A percentile compares a stretch with the other conserved stretches of the same genome.
phyloP scores from a whole-genome alignment of 768 basidiomycete species.

The Candolleomyces efflorescens region DNA sequence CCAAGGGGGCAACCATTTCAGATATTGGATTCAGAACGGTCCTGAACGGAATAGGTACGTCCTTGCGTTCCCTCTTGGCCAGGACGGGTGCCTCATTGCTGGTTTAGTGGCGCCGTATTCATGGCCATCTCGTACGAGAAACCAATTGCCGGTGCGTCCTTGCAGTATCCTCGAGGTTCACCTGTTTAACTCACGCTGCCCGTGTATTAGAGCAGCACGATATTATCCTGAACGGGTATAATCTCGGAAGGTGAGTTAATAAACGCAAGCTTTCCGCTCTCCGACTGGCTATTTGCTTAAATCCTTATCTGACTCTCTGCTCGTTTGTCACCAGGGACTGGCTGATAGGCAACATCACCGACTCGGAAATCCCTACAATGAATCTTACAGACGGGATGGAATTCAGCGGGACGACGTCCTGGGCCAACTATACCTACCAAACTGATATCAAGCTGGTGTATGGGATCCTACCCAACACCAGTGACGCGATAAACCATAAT shows the following conservation, averaged over 20 bases:
- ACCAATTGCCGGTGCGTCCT: conserved; percentile 47
- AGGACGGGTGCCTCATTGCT: conserved; percentile 2
- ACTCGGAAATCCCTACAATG: conserved; percentile 39
- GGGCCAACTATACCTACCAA: conserved; percentile 66
- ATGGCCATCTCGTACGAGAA: conserved; percentile 73
- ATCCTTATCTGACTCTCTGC: not conserved
- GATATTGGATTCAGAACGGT: conserved; percentile 86
- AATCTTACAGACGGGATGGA: conserved; percentile 55
- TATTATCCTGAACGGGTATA: conserved; percentile 76
- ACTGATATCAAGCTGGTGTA: conserved; percentile 65
- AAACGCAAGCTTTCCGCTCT: conserved; percentile 9
- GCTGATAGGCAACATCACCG: conserved; percentile 81
- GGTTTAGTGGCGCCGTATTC: conserved; percentile 62
- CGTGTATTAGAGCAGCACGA: conserved; percentile 51
- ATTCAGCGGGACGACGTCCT: conserved; percentile 61
- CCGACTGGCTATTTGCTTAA: no score
- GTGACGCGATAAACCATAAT: conserved; percentile 66
- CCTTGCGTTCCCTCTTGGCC: no score
- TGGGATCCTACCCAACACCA: conserved; percentile 68
- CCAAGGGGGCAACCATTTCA: conserved; percentile 81
- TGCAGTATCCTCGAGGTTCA: not conserved
- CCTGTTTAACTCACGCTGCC: not conserved
- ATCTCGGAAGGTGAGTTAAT: conserved; percentile 74
- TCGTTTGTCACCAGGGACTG: conserved; percentile 52
- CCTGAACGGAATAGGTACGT: conserved; percentile 51